Evolutionary conservation across 306 rosid genomes (phyloP), one percentile per base, ranked within the genome.

Genomic region (Urtica urens): DNA sequence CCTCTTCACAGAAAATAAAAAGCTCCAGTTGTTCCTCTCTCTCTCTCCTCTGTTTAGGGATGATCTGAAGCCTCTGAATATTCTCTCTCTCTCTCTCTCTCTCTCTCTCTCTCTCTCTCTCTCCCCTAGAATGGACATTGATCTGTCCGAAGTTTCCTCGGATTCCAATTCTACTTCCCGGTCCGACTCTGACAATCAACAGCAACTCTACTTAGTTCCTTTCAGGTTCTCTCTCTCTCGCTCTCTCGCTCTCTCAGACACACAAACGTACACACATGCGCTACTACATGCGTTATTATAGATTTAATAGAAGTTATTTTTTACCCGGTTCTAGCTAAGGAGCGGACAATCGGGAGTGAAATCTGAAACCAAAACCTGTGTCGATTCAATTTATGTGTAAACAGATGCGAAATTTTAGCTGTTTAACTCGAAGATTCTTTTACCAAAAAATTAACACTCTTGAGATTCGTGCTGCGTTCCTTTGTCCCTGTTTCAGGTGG

Each of bases 141-240:
- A 28, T 55, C 46, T 59, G 41, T 61, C 90, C 44, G 90, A 88
- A 72, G 78, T 70, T 72, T 68, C 59, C 66, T 68, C 93, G 58
- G 70, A 72, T 60, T 73, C 71, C 63, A 68, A 72, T 60, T 73
- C 71, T 61, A 58, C 73, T 56, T 75, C 54, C 55, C 62, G 15
- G 18, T 71, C 67, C 50, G 65, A 73, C 63, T 70, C 79, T 5
- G 69, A 69, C 46, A 66, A 66, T 55, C 76, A 77, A 65, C 92
- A 81, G 47, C 79, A 82, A 71, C 76, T 85, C 74, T 90, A 85
- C 83, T 82, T 81, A 67, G 92, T 90, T 43, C 99, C 99, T 33
- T 78, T 77, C 65, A 85, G 99, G 99, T 90, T 40, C 57, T 30
- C 19, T 28, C 44, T 34, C 21, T 15, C 24, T 27, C 55, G 27